Base-by-base conservation (phyloP, 257 asterid genomes). In the Przewalskia tangutica region DNA sequence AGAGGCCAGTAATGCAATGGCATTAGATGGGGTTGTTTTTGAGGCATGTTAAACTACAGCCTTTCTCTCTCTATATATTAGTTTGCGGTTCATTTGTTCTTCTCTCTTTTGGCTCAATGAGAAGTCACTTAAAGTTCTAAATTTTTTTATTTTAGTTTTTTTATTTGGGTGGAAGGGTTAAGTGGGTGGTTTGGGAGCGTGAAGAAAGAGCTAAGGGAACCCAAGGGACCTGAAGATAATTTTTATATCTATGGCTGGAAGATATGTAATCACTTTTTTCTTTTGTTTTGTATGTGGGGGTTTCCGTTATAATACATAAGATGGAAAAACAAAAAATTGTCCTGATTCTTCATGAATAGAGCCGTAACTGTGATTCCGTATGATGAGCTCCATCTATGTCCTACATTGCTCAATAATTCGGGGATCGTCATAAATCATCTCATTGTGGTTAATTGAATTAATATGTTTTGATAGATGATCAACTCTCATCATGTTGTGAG, bases 1-100 rank as follows among this genome's bases (percentile, higher is more conserved):
- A 89, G 96, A 91, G 85, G 96, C 96, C 73, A 91, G 96, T 79
- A 91, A 91, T 18, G 96, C 94, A 13, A 91, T 91, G 96, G 94
- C 96, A 53, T 89, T 91, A 77, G 96, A 91, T 89, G 96, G 96
- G 38, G 86, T 91, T 80, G 79, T 89, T 83, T 89, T 91, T n/a
- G 96, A 91, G 96, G 96, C 59, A 71, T 71, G 79, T 71, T 85
- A 83, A 64, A 63, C 77, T 46, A 46, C 42, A 44, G 17, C 55
- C n/a, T 59, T 55, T 54, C 5, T 8, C 38, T 34, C 32, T n/a
- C 17, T 60, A 1, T 67, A 12, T 40, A 2, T 68, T 14, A 8
- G 11, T 17, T 36, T 17, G 77, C 38, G 58, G 1, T 46, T 46
- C 79, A 44, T 71, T 20, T 71, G 46, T n/a, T 46, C 14, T 32